phyloP scores from a whole-genome alignment of 208 protist genomes.

The Trypanosoma cruzi region DNA sequence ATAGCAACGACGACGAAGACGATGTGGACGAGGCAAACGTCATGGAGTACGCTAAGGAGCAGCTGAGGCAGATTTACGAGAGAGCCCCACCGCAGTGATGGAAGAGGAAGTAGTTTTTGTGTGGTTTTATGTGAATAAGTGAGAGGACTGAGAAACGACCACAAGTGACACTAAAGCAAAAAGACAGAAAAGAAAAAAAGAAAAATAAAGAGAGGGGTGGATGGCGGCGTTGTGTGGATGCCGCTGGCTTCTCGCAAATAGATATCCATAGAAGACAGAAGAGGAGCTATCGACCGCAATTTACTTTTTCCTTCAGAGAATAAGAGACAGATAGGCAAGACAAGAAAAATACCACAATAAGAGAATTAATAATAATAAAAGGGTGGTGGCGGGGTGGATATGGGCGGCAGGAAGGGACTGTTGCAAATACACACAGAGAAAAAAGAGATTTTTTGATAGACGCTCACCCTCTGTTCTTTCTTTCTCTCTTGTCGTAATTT shows the following conservation, averaged over 20 bases:
- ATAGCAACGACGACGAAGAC: constrained; percentile 12
- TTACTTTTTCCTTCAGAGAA: constrained; percentile 1
- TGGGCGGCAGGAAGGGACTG: no score
- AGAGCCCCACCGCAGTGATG: constrained; percentile 30
- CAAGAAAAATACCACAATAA: no score
- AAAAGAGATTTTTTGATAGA: no score
- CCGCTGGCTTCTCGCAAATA: background rate
- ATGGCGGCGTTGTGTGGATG: background rate
- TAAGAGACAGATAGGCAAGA: background rate
- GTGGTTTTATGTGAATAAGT: background rate
- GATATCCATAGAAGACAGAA: constrained; percentile 19
- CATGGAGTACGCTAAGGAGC: constrained; percentile 61
- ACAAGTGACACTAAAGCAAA: background rate
- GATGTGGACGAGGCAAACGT: constrained; percentile 7
- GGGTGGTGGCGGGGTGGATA: no score
- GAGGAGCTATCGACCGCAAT: background rate
- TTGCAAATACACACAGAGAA: no score
- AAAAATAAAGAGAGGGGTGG: background rate
- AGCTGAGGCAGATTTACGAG: constrained; percentile 44
- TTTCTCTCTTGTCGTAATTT: no score
- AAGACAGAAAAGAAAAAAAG: no score
- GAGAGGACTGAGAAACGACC: background rate
- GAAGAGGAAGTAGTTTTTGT: background rate
- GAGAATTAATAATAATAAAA: no score
- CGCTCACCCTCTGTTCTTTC: no score